Base-by-base conservation (phyloP, 2,329 filamentous ascomycete genomes). In the Teratosphaeria destructans region DNA sequence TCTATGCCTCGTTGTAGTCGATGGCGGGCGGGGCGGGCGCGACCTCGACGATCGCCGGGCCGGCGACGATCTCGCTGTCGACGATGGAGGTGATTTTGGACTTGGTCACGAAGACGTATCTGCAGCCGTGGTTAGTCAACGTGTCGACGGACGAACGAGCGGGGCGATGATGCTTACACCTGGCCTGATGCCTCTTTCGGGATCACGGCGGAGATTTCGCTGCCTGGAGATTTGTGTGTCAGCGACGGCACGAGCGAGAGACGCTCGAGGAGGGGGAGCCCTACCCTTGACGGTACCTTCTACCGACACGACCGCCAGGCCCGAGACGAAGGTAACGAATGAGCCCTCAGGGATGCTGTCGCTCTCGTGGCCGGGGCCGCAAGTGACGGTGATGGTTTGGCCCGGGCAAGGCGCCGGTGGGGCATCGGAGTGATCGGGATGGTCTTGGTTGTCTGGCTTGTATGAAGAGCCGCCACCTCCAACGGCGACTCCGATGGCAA, bases 11-110 rank as follows among this genome's bases (percentile, higher is more conserved):
- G 10, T n/a, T 23, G n/a, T 23, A 53, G 47, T 64, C 52, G 19
- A 60, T 26, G 23, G 55, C 54, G 12, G 61, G 61, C 8, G 47
- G 34, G 52, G 60, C 52, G 3, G 63, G 63, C 14, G 35, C 47
- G n/a, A 65, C 62, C 54, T 65, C 64, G n/a, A 65, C 35, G 23
- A 65, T 57, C 16, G 64, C 61, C 19, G 64, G 64, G 16, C 64
- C 64, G 54, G 58, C 60, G 6, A 60, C 34, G 19, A 65, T 54
- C 12, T 59, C 54, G 26, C 35, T 57, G 37, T 62, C 57, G 49
- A 60, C 57, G 23, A 67, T 59, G 2, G 35, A 65, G 35, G 52
- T 56, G n/a, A 61, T 58, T 3, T 63, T 56, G 52, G 57, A 60
- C 32, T 52, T 62, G 34, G 63, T 62, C 37, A 65, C 59, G 57